Conservation (phyloP, 441 rosid species). For the Adansonia madagascariensis region DNA sequence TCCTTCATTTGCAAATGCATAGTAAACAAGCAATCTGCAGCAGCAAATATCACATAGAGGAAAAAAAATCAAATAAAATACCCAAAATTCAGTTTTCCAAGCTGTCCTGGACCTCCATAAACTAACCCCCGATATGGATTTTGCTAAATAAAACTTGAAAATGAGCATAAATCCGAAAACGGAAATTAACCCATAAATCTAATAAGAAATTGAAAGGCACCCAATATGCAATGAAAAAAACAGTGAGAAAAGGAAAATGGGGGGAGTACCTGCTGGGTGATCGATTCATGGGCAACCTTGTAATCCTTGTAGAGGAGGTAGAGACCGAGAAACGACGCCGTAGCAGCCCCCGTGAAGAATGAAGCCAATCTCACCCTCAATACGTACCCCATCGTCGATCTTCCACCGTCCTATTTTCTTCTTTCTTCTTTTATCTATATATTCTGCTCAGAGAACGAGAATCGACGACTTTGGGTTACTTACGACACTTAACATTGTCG, state of each 20-base stretch:
- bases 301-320: slow-evolving; percentile 80
- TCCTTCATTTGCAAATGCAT: slow-evolving; percentile 7
- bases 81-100: background rate
- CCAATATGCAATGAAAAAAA: background rate
- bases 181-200: slow-evolving; percentile 6
- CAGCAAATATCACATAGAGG: background rate
- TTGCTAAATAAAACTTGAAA: background rate
- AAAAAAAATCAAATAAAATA: background rate
- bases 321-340: slow-evolving; percentile 76
- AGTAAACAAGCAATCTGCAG: background rate
- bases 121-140: background rate
- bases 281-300: slow-evolving; percentile 75
- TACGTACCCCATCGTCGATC: slow-evolving; percentile 76
- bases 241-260: background rate
- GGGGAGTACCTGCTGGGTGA: slow-evolving; percentile 68
- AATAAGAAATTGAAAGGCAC: background rate
- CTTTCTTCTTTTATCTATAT: background rate
- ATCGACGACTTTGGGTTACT: background rate
- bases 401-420: background rate
- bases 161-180: background rate
- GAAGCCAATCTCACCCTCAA: slow-evolving; percentile 91
- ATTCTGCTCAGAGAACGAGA: background rate
- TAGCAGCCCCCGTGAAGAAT: slow-evolving; percentile 88
- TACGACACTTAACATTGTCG: background rate
- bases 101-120: background rate